phyloP scores from a whole-genome alignment of 805 yeast genomes.

The Monosporozyma yasuniensis region DNA sequence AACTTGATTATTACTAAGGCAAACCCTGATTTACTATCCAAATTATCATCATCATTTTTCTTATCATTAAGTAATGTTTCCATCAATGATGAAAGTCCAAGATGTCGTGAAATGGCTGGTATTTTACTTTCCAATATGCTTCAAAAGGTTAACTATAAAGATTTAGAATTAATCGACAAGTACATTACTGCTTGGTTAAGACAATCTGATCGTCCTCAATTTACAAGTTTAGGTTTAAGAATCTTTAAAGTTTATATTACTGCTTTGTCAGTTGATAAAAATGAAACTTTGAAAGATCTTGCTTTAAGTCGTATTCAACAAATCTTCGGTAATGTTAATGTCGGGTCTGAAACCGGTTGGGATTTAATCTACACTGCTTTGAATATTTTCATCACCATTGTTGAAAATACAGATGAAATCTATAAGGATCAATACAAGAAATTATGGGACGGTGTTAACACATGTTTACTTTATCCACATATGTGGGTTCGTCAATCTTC shows the following conservation, averaged over 20 bases:
- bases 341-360: slow-evolving; percentile 54
- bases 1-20: slow-evolving; percentile 62
- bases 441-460: slow-evolving; percentile 46
- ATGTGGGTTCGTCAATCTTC: slow-evolving; percentile 78
- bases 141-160: slow-evolving; percentile 36
- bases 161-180: slow-evolving; percentile 30
- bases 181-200: slow-evolving; percentile 52
- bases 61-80: slow-evolving; percentile 71
- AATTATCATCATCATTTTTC: slow-evolving; percentile 67
- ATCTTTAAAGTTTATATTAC: slow-evolving; percentile 54
- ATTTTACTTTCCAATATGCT: slow-evolving; percentile 49
- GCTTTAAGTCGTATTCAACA: slow-evolving; percentile 31
- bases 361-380: slow-evolving; percentile 65
- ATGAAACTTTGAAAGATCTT: slow-evolving; percentile 34
- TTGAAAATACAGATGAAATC: slow-evolving; percentile 30
- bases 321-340: slow-evolving; percentile 30
- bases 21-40: slow-evolving; percentile 47
- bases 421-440: slow-evolving; percentile 27
- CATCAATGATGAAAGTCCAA: slow-evolving; percentile 66
- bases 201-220: slow-evolving; percentile 41
- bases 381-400: slow-evolving; percentile 39
- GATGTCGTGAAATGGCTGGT: slow-evolving; percentile 78
- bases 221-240: slow-evolving; percentile 66
- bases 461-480: slow-evolving; percentile 70
- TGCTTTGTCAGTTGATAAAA: slow-evolving; percentile 37